Evolutionary conservation across 805 yeast genomes (phyloP), one percentile per base, ranked within the genome.

Genomic region (Metschnikowia drakensbergensis): DNA sequence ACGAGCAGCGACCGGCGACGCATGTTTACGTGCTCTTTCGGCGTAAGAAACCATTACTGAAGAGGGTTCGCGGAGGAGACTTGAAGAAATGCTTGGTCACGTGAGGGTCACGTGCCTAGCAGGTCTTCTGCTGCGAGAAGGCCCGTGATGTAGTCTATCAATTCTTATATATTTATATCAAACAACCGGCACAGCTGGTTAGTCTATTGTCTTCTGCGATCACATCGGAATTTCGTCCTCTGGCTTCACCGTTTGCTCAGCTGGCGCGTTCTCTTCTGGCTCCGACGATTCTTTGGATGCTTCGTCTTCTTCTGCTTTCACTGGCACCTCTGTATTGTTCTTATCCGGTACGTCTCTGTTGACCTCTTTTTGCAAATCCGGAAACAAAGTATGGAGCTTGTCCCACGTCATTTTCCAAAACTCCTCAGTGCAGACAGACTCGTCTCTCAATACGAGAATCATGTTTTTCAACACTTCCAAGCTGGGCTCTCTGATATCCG

Each of bases 1-100:
- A 52, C 87, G 80, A 45, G 79, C 69, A 1, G 96, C 98, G 27
- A 94, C 84, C 2, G 91, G 85, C 13, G 96, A 85, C 0, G 81
- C 69, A 61, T 90, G 96, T 5, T 65, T 57, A 9, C 65, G 72
- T 3, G 96, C 94, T 67, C 98, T 81, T 49, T 77, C 73, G 13
- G 81, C 68, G 66, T 88, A 92, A 2, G 87, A 33, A 33, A 33
- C 32, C 45, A 42, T 42, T 22, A 36, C 17, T 11, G 31, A 9
- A 29, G 42, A 38, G 26, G n/a, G 29, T 22, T 27, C 10, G 33
- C 42, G 9, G 33, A 6, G 22, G 25, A 8, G 36, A 11, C 7
- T 8, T 11, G 36, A 13, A 17, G 31, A 22, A 25, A 22, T 33
- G 7, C 13, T 33, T 1, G 23, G 8, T 42, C 36, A 27, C 22